Evolutionary conservation across 176 grass and related monocot genomes (phyloP), one percentile per base, ranked within the genome.

Genomic region (Eragrostis curvula): DNA sequence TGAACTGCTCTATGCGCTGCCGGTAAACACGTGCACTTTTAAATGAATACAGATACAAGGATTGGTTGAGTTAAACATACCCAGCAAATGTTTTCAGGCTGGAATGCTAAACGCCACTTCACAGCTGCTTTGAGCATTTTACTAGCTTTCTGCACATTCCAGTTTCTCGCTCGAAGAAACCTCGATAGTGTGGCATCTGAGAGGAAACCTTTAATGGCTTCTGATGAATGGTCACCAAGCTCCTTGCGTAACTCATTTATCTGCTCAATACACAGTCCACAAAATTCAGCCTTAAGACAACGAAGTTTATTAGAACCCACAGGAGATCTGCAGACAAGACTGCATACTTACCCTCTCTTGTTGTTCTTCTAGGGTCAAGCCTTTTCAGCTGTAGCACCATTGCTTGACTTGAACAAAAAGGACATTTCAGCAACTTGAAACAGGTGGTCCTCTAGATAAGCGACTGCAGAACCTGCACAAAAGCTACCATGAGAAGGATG

Each of bases 51-150:
- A 9, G 79, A 82, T 8, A 45, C 20, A 62, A 39, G 7, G 14
- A 77, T 24, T 21, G 13, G 74, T 24, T 74, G 8, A 57, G 71
- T 12, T 36, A 61, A 44, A 24, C 87, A 80, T 80, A 95, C 89
- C 93, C 89, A 95, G 2, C 44, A 47, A 73, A 95, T 95, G 42
- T 56, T 68, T 85, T 95, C 89, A 25, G 93, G 93, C 29, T 85
- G 88, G 70, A 85, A 88, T 41, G 81, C 79, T 29, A 83, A 51
- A n/a, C 93, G 83, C 93, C 93, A 95, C 82, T 95, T 95, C 40
- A 95, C 57, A 29, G 85, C 83, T 68, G 80, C 64, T 83, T 95
- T 90, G 27, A 95, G 80, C 87, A 95, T 80, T 83, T 95, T 95
- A 90, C 73, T 92, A 8, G 87, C 82, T 82, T 95, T 95, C 49